A percentile compares a stretch with the other conserved stretches of the same genome.
phyloP scores from a whole-genome alignment of 345 rosid species.

The Euclidium syriacum region DNA sequence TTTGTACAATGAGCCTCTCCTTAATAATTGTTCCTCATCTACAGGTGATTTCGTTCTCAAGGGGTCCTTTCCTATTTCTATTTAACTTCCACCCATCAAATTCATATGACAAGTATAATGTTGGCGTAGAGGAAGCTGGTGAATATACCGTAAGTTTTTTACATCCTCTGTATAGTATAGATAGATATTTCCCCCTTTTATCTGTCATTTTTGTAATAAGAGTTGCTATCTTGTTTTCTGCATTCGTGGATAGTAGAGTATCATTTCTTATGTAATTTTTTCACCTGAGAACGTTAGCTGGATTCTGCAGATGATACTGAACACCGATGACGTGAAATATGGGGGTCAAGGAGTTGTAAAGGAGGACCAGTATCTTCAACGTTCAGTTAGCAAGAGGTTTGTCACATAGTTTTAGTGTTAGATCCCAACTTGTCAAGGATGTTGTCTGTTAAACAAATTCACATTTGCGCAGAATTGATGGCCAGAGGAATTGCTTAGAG shows the following conservation, averaged over 20 bases:
- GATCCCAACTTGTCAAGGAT: background rate
- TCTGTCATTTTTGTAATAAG: background rate
- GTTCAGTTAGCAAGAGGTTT: constrained; percentile 65
- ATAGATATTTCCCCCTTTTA: background rate
- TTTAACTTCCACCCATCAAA: constrained; percentile 88
- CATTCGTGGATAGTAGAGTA: background rate
- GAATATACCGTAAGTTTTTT: constrained; percentile 69
- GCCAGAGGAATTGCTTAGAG: constrained; percentile 68
- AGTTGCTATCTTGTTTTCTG: background rate
- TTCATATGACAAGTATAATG: constrained; percentile 46
- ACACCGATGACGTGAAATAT: constrained; percentile 72
- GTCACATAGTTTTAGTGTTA: constrained; percentile 6
- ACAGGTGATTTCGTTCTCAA: constrained; percentile 72
- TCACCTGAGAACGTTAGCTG: background rate
- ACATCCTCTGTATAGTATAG: background rate
- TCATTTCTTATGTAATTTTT: background rate
- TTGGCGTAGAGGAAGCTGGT: constrained; percentile 96
- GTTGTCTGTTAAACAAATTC: background rate
- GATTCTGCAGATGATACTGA: constrained; percentile 53
- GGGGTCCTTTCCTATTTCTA: constrained; percentile 86
- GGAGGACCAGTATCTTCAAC: constrained; percentile 58
- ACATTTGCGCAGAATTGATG: constrained; percentile 58
- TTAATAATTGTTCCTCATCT: constrained; percentile 18
- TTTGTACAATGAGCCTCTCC: background rate
- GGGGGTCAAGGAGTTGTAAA: constrained; percentile 67